Conservation (phyloP, 73 alveolate genomes). For the Paramecium caudatum region DNA sequence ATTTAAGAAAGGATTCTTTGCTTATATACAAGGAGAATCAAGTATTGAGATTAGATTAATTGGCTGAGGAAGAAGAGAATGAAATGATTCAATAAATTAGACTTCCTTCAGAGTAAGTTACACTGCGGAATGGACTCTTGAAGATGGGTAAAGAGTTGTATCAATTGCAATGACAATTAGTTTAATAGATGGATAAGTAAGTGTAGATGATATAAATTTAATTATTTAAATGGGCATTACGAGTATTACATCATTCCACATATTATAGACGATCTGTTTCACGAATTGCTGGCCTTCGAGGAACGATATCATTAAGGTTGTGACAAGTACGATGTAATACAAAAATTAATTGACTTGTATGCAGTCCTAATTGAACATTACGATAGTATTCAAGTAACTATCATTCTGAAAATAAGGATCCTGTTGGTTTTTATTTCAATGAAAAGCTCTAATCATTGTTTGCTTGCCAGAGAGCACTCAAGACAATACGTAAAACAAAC, state of each 20-base stretch:
- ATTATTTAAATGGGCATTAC: no score
- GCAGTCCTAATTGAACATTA: slow-evolving; percentile 25
- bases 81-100: background rate
- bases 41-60: background rate
- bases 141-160: background rate
- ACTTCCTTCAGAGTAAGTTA: background rate
- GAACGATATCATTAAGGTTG: slow-evolving; percentile 32
- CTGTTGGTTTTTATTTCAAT: slow-evolving; percentile 36
- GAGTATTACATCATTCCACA: background rate
- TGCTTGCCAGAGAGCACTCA: slow-evolving; percentile 51
- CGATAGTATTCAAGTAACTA: background rate
- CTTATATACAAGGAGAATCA: background rate
- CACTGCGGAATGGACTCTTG: background rate
- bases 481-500: slow-evolving; percentile 25
- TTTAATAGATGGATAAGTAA: background rate
- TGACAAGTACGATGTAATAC: slow-evolving; percentile 30
- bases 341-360: slow-evolving; percentile 35
- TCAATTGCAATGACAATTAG: background rate
- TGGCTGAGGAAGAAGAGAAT: background rate
- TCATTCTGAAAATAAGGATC: background rate
- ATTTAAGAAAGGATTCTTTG: background rate
- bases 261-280: background rate
- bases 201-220: no score
- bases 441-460: background rate
- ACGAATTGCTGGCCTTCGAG: slow-evolving; percentile 12